Evolutionary conservation across 495 filamentous ascomycete species (phyloP), one percentile per base, ranked within the genome.

Genomic region (Monascus purpureus): DNA sequence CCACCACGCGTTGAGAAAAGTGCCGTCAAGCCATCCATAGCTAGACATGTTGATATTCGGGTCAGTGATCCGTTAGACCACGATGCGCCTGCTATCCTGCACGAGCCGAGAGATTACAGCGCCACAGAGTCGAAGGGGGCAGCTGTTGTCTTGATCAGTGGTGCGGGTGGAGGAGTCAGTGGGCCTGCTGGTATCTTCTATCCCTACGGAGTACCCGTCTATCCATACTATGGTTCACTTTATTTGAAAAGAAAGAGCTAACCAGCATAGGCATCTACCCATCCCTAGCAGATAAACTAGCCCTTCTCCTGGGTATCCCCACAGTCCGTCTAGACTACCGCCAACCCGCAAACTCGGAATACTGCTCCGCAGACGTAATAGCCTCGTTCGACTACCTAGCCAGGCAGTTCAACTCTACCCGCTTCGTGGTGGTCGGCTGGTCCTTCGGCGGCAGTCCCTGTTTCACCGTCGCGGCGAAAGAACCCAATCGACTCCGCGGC

Each of bases 341-440:
- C 24, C 49, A 41, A 30, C 52, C 59, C 1, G 53, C 59, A 1
- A 37, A 30, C 3, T 60, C 46, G 19, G 25, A 33, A 7, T 43
- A 46, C 31, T 62, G 57, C 43, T 37, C 46, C 8, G n/a, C 37
- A 2, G 63, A 68, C 34, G 45, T 59, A 0, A 18, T 33, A 15
- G 53, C 61, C 1, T 39, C 42, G n/a, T 53, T 65, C 52, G 37
- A 52, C 17, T 55, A 56, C 29, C 47, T 67, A 8, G 30, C 46
- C 14, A 42, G 47, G 11, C 13, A 41, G n/a, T 58, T 55, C 35
- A 36, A 32, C 5, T 36, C 56, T 0, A 37, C 32, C n/a, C 42
- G 44, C 17, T 65, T 61, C 39, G 51, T 63, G 15, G 29, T 67
- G 2, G 47, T 63, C 1, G 61, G 62, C 13, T 67, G 62, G 60